Conservation (phyloP, 192 early-diverging fungal genomes). For the Coemansia sp. region DNA sequence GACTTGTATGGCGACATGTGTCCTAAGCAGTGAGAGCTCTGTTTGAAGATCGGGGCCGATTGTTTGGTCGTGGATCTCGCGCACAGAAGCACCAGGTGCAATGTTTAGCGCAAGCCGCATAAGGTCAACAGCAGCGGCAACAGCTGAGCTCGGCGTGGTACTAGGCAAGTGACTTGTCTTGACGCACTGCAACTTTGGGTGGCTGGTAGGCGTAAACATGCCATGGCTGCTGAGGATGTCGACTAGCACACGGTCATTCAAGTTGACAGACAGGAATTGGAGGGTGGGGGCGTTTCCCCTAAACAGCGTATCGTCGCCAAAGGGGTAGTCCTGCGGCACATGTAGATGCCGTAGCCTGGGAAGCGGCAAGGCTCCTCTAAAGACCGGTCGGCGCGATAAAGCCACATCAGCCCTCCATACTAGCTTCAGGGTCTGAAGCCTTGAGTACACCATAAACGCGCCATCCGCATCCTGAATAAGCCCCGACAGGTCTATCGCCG, state of each 20-base stretch:
- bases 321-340: background rate
- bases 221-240: background rate
- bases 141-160: background rate
- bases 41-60: background rate
- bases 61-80: background rate
- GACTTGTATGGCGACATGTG: background rate
- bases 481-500: background rate
- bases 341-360: conserved; percentile 5
- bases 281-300: background rate
- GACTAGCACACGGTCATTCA: background rate
- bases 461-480: conserved; percentile 8
- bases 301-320: conserved; percentile 7
- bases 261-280: background rate
- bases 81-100: background rate
- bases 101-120: background rate
- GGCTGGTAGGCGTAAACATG: conserved; percentile 1
- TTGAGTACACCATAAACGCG: background rate
- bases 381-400: background rate
- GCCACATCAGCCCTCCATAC: background rate
- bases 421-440: background rate
- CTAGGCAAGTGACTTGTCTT: background rate
- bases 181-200: background rate
- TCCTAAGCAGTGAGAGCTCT: background rate
- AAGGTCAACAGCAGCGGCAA: background rate
- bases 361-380: background rate